Base-by-base conservation (phyloP, 2,329 filamentous ascomycete species). In the Aphanoascus verrucosus region DNA sequence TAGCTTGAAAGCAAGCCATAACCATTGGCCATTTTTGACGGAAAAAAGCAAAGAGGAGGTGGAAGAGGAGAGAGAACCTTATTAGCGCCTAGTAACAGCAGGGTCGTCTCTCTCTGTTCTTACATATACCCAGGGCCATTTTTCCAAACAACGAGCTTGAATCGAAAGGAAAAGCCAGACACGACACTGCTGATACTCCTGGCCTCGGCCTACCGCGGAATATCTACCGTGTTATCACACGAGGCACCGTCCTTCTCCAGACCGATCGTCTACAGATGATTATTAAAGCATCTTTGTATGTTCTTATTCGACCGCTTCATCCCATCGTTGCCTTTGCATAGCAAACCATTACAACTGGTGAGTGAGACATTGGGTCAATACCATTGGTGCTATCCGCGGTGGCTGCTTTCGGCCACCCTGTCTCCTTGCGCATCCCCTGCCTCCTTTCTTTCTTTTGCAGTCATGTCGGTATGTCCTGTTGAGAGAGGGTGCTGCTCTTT, bases 51-150 rank as follows among this genome's bases (percentile, higher is more conserved):
- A 40, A 46, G 17, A 19, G 23, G 17, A 34, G 38, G 12, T 28
- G 12, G 46, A 46, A 52, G 32, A 31, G 50, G 41, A 52, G 42
- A 46, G 46, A 52, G 50, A 52, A 52, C 50, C 31, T 52, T 52
- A 46, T 52, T 46, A 52, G 50, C 32, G 50, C 50, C 50, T 40
- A 40, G 40, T 52, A 52, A 38, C 42, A 52, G 12, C 50, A 45
- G 50, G 50, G 50, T 41, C 50, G 40, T 46, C n/a, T 43, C 45
- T 9, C 50, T 46, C 14, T 45, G 14, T 45, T 28, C 19, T 31
- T 44, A 48, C 28, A 23, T 23, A 52, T 45, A 52, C 43, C 38
- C 49, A 23, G 38, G 49, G 28, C 40, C n/a, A 34, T 32, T 52
- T 41, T 34, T 46, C 31, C 50, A 52, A 52, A 40, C 50, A 45